A percentile compares a stretch with the other conserved stretches of the same genome.
phyloP scores from a whole-genome alignment of 371 early-diverging fungal genomes.

The Apophysomyces sp. region DNA sequence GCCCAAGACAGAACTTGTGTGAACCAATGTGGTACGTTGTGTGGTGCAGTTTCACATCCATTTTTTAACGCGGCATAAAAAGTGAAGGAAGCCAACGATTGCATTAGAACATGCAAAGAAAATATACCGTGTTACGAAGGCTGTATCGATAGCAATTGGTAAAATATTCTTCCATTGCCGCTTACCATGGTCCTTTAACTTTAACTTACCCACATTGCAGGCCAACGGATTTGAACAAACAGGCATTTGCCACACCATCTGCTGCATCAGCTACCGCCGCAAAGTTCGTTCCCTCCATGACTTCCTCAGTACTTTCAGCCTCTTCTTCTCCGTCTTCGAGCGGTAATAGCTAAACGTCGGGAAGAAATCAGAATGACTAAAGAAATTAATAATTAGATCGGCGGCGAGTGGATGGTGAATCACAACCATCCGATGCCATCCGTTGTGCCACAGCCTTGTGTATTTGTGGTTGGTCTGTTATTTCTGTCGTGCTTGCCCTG shows the following conservation, averaged over 20 bases:
- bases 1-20: neutral
- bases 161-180: neutral
- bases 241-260: neutral
- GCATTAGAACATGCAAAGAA: neutral
- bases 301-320: neutral
- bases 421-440: neutral
- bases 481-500: neutral
- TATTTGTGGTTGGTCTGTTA: neutral
- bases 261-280: neutral
- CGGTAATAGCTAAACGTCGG: too few relatives aligned
- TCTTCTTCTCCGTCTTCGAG: neutral
- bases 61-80: neutral
- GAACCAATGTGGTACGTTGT: slow-evolving; percentile 1
- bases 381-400: neutral
- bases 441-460: neutral
- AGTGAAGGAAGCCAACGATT: slow-evolving; percentile 6
- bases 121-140: slow-evolving; percentile 4
- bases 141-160: slow-evolving; percentile 8
- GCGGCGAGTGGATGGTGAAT: neutral
- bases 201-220: neutral
- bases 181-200: neutral
- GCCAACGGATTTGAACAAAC: neutral
- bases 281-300: too few relatives aligned
- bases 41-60: neutral
- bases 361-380: neutral